A percentile compares a stretch with the other conserved stretches of the same genome.
phyloP scores from a whole-genome alignment of 2,329 filamentous ascomycete species.

The Thielaviopsis musarum region DNA sequence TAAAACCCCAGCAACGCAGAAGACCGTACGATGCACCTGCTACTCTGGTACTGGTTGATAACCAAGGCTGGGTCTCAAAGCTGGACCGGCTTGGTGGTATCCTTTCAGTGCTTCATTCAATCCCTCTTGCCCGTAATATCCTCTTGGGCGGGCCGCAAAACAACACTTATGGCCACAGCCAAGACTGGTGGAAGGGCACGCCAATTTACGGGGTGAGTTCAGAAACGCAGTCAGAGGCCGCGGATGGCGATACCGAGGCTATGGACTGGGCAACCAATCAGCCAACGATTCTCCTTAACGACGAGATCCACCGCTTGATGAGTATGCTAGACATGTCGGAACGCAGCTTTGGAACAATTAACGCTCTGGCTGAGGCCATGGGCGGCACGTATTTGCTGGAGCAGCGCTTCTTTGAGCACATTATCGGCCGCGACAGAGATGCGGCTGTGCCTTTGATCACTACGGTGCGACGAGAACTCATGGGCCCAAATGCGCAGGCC shows the following conservation, averaged over 20 bases:
- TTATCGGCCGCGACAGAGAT: conserved; percentile 19
- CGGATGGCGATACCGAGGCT: not conserved
- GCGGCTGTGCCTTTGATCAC: conserved; percentile 19
- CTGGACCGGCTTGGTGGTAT: conserved; percentile 33
- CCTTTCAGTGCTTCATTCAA: conserved; percentile 41
- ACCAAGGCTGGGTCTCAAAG: conserved; percentile 15
- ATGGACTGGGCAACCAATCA: conserved; percentile 2
- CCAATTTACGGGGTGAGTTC: not conserved
- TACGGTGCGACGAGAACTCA: conserved; percentile 17
- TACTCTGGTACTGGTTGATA: conserved; percentile 26
- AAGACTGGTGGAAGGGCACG: conserved; percentile 44
- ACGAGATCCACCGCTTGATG: conserved; percentile 45
- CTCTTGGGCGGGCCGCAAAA: conserved; percentile 29
- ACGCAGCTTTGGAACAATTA: conserved; percentile 39
- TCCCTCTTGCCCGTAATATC: conserved; percentile 39
- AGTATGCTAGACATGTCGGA: conserved; percentile 46
- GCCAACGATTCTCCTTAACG: conserved; percentile 22
- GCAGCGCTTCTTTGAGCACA: conserved; percentile 26
- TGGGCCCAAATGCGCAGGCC: not conserved
- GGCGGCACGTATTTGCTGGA: conserved; percentile 10
- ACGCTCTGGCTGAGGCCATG: conserved; percentile 25
- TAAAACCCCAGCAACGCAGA: conserved; percentile 5
- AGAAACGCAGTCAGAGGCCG: not conserved
- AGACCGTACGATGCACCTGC: conserved; percentile 26
- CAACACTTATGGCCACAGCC: conserved; percentile 35